Percentiles rank a stretch among this genome's conserved stretches.
Conservation (phyloP, 352 stramenopile species). For the Globisporangium cylindrosporum region DNA sequence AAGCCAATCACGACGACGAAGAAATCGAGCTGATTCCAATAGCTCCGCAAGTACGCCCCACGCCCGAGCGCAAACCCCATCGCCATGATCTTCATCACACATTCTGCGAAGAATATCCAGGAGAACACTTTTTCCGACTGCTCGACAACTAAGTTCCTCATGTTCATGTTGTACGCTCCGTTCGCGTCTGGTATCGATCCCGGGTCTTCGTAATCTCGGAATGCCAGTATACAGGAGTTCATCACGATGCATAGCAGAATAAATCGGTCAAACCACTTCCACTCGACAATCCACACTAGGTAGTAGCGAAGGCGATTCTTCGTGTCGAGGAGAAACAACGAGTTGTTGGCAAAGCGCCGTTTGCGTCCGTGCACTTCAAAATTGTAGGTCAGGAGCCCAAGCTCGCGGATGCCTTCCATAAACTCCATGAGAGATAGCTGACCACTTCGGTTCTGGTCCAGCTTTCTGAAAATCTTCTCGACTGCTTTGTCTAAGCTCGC, state of each 20-base stretch:
- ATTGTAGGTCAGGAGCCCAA: conserved; percentile 46
- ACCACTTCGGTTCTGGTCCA: conserved; percentile 37
- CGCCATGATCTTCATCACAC: conserved; percentile 74
- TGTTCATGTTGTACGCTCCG: conserved; percentile 23
- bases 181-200: conserved; percentile 28
- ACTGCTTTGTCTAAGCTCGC: conserved; percentile 26
- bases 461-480: conserved; percentile 34
- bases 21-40: conserved; percentile 87
- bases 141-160: conserved; percentile 39
- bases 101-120: conserved; percentile 76
- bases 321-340: conserved; percentile 33
- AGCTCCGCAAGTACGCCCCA: conserved; percentile 60
- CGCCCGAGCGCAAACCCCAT: conserved; percentile 60
- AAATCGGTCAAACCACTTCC: conserved; percentile 74
- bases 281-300: conserved; percentile 46
- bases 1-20: conserved; percentile 67
- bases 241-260: conserved; percentile 68
- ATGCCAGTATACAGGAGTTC: conserved; percentile 63
- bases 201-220: conserved; percentile 51
- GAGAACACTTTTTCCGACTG: conserved; percentile 36
- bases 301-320: conserved; percentile 35
- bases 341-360: conserved; percentile 37
- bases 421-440: conserved; percentile 43
- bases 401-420: conserved; percentile 33
- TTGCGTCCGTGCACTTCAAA: conserved; percentile 44